phyloP scores from a whole-genome alignment of 225 moss, liverwort and hornwort species.

The Climacium dendroides region DNA sequence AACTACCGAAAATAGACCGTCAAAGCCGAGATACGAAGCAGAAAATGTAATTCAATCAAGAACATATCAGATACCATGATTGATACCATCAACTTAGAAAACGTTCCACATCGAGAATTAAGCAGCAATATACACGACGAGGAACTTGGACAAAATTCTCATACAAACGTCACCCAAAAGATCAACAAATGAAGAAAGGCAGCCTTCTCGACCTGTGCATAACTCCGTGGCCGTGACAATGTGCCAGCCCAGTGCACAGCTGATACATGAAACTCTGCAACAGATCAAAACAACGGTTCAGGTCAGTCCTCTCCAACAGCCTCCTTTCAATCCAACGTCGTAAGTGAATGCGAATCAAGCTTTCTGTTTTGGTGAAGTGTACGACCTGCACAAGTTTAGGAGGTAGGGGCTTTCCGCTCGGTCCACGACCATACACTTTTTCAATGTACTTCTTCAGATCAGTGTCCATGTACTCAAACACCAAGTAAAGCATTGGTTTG shows the following conservation, averaged over 20 bases:
- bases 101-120: not conserved
- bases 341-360: not conserved
- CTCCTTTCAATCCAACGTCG: not conserved
- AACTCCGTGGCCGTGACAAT: constrained; percentile 43
- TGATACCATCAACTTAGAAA: not conserved
- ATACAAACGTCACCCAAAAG: not conserved
- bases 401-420: constrained; percentile 22
- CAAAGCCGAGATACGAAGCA: too few relatives aligned
- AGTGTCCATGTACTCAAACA: constrained; percentile 48
- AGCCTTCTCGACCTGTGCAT: constrained; percentile 22
- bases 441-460: constrained; percentile 45
- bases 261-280: constrained; percentile 46
- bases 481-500: constrained; percentile 42
- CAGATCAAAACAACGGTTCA: not conserved
- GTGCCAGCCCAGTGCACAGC: constrained; percentile 39
- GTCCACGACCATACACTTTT: constrained; percentile 21
- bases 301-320: not conserved
- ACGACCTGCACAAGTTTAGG: constrained; percentile 30
- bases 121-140: not conserved
- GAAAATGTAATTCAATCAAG: not conserved
- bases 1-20: not conserved
- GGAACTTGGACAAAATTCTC: too few relatives aligned
- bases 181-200: not conserved
- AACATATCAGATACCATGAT: not conserved
- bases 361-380: too few relatives aligned